Base-by-base conservation (phyloP, 441 rosid genomes). In the Erodium moschatum region DNA sequence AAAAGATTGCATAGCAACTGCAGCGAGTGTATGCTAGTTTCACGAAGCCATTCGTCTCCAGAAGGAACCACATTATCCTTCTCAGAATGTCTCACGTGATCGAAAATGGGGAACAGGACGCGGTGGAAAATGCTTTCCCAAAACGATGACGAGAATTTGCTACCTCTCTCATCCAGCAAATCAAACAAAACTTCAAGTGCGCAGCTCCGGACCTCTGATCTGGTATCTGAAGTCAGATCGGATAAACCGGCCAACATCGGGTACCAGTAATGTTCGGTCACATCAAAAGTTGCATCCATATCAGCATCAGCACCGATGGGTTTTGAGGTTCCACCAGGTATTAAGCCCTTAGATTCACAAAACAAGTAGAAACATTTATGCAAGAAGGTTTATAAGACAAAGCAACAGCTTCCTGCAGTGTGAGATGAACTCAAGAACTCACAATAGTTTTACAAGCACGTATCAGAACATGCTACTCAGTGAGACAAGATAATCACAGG, bases 41-140 rank as follows among this genome's bases (percentile, higher is more conserved):
- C 99, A 69, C 96, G 96, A 75, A 90, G 84, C 92, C 89, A 87
- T 70, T 90, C 85, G 69, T 96, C 96, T 65, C 89, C 96, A 15
- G 91, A 85, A 69, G 96, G 81, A 69, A 82, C 66, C 69, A 83
- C 72, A 75, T 90, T 85, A 73, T 92, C 99, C 84, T 84, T 90
- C 75, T 94, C 96, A 81, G 91, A 91, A 77, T 87, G 90, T 65
- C 97, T 92, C 77, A 96, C 97, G 65, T 96, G 93, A 81, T 96
- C 96, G 82, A 96, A 96, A 73, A 96, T 96, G 67, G 99, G 99
- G 82, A 96, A 96, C 85, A 96, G 73, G 73, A 92, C 96, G 6
- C 98, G 97, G 74, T 87, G 96, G 81, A 96, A 96, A 76, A 96
- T 90, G 80, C 94, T 96, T 81, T 96, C 99, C 99, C 99, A 96